Conservation (phyloP, 2,329 filamentous ascomycete genomes). For the Periconia sp. region DNA sequence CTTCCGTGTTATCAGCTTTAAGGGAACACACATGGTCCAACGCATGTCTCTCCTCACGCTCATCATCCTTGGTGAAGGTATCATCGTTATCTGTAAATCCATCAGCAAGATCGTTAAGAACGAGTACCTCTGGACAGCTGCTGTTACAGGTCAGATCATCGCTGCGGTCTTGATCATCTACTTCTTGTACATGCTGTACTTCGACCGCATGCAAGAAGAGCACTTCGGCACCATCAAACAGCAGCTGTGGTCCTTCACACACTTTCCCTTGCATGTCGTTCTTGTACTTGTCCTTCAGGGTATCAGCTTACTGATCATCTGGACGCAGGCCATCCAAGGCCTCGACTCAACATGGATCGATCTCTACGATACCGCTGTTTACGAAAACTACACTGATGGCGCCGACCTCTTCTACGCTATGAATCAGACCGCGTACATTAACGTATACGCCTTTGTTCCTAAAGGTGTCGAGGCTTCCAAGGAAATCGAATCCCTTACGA, state of each 20-base stretch:
- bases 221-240: slow-evolving; percentile 43
- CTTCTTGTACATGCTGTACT: slow-evolving; percentile 44
- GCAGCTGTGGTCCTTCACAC: slow-evolving; percentile 38
- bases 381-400: slow-evolving; percentile 8
- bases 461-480: slow-evolving; percentile 30
- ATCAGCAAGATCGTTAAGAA: slow-evolving; percentile 44
- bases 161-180: slow-evolving; percentile 42
- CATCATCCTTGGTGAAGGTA: slow-evolving; percentile 48
- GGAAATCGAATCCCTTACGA: slow-evolving; percentile 17
- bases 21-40: slow-evolving; percentile 46
- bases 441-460: slow-evolving; percentile 29
- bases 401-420: slow-evolving; percentile 11
- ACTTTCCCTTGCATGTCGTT: slow-evolving; percentile 39
- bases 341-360: slow-evolving; percentile 17
- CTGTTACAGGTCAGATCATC: slow-evolving; percentile 41
- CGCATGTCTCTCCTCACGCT: slow-evolving; percentile 47
- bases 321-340: slow-evolving; percentile 34
- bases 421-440: slow-evolving; percentile 16
- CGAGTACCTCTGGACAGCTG: slow-evolving; percentile 29
- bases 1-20: slow-evolving; percentile 44
- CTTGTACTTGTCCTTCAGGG: slow-evolving; percentile 39
- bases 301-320: slow-evolving; percentile 40
- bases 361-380: slow-evolving; percentile 5
- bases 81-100: slow-evolving; percentile 44
- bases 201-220: slow-evolving; percentile 36